Percentiles rank a stretch among this genome's conserved stretches.
phyloP scores from a whole-genome alignment of 177 flowering plant species.

The Vitis hybrid region DNA sequence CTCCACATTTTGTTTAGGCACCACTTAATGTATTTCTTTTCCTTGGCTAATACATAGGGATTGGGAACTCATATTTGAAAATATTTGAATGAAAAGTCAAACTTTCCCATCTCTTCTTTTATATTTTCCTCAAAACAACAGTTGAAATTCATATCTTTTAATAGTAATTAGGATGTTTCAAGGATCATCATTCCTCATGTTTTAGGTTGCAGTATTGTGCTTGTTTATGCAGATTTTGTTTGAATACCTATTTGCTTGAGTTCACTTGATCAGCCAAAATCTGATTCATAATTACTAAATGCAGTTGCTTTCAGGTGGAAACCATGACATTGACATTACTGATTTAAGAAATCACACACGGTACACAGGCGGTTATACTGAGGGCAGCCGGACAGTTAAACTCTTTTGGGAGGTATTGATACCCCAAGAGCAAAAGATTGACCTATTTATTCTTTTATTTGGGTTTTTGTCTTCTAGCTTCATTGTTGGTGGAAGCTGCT shows the following conservation, averaged over 20 bases:
- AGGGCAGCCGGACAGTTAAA: conserved; percentile 87
- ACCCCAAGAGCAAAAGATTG: not conserved
- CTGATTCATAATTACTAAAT: conserved; percentile 17
- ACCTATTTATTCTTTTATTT: not conserved
- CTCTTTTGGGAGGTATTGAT: conserved; percentile 92
- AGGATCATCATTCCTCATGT: too few relatives aligned
- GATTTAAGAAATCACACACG: conserved; percentile 78
- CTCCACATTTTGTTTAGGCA: too few relatives aligned
- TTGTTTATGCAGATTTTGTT: conserved; percentile 2
- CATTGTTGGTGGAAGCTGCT: not conserved
- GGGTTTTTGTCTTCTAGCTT: not conserved
- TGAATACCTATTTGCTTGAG: not conserved
- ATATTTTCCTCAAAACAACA: too few relatives aligned
- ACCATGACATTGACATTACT: conserved; percentile 82
- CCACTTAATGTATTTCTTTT: too few relatives aligned
- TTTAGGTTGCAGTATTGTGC: not conserved
- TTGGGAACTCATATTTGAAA: too few relatives aligned
- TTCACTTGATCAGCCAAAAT: not conserved
- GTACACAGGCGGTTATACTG: conserved; percentile 94
- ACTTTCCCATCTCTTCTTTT: too few relatives aligned
- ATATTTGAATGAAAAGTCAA: too few relatives aligned
- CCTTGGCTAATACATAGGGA: too few relatives aligned
- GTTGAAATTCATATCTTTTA: too few relatives aligned
- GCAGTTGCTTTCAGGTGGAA: conserved; percentile 98
- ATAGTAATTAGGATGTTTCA: too few relatives aligned